Conservation (phyloP, 306 rosid species). For the Canavalia gladiata region DNA sequence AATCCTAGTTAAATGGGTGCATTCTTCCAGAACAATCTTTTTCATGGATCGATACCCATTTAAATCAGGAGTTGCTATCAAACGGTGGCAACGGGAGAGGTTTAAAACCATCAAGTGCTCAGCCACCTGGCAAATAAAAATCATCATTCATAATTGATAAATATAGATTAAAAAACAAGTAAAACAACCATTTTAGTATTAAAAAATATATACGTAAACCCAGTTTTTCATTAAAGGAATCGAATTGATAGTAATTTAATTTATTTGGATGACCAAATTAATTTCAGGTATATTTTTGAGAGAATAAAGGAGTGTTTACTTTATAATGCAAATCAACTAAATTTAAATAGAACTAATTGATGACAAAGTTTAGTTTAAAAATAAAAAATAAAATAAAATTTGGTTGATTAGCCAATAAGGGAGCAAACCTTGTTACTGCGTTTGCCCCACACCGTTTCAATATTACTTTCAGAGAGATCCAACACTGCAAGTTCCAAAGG, state of each 20-base stretch:
- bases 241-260: no score
- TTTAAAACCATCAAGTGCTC: conserved; percentile 55
- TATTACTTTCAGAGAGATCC: conserved; percentile 63
- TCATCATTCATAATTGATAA: not conserved
- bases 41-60: conserved; percentile 48
- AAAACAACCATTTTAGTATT: no score
- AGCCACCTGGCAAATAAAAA: conserved; percentile 53
- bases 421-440: conserved; percentile 43
- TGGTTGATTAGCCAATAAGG: not conserved
- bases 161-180: no score
- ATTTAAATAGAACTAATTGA: not conserved
- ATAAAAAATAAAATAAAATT: not conserved
- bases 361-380: not conserved
- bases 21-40: conserved; percentile 54
- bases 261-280: not conserved
- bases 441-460: conserved; percentile 51
- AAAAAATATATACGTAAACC: no score
- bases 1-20: conserved; percentile 47
- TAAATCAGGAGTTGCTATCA: conserved; percentile 61
- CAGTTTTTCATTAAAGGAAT: no score
- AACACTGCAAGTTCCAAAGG: conserved; percentile 60
- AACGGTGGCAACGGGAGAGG: conserved; percentile 50
- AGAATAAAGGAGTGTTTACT: not conserved
- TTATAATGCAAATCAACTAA: not conserved
- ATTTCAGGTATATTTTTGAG: not conserved